A percentile compares a stretch with the other conserved stretches of the same genome.
phyloP scores from a whole-genome alignment of 305 asterid genomes.

The Fraxinus sp. region DNA sequence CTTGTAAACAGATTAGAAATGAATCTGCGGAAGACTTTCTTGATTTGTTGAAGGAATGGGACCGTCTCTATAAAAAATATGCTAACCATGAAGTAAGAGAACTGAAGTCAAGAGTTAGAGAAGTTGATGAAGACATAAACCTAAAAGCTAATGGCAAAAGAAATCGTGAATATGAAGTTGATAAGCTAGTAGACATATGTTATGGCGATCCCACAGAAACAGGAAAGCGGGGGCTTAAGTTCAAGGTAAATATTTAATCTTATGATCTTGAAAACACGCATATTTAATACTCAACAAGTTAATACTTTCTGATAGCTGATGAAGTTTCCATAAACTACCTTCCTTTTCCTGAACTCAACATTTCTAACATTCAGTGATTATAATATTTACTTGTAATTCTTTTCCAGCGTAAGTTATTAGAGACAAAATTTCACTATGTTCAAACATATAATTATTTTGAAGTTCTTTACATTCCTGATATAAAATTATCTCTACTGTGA shows the following conservation, averaged over 20 bases:
- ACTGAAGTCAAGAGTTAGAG: constrained; percentile 26
- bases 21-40: constrained; percentile 72
- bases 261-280: constrained; percentile 14
- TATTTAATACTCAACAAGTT: background rate
- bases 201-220: constrained; percentile 58
- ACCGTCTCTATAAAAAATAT: constrained; percentile 46
- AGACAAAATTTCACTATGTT: background rate
- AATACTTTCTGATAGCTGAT: constrained; percentile 4
- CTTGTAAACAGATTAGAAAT: constrained; percentile 60
- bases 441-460: background rate
- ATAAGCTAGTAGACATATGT: constrained; percentile 62
- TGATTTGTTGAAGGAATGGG: constrained; percentile 72
- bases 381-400: background rate
- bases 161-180: constrained; percentile 61
- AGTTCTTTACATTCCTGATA: background rate
- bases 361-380: background rate
- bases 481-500: background rate
- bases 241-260: constrained; percentile 50
- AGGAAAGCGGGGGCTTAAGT: constrained; percentile 55
- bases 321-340: constrained; percentile 1
- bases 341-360: background rate
- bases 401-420: background rate
- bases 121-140: constrained; percentile 30
- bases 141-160: constrained; percentile 24
- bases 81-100: constrained; percentile 36